Conservation (phyloP, 148 eudicot species). For the Vaccinium macrocarpon region DNA sequence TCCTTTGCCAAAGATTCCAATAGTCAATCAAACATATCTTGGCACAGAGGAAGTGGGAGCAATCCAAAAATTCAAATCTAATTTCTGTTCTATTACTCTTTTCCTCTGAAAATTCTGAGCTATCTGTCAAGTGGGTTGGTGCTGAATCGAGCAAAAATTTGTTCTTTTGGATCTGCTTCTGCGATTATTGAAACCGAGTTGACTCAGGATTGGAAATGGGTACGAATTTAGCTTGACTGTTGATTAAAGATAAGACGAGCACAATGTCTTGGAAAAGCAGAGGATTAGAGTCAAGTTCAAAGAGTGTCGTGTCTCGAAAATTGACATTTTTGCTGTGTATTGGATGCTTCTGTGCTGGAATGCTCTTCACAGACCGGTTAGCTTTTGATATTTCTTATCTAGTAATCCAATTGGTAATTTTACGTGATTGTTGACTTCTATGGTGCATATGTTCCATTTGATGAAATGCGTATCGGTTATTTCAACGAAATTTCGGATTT, state of each 20-base stretch:
- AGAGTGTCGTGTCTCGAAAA: slow-evolving; percentile 48
- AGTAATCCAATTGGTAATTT: not conserved
- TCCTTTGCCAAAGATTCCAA: not conserved
- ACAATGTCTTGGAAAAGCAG: slow-evolving; percentile 58
- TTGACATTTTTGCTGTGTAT: slow-evolving; percentile 60
- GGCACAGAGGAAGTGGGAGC: not conserved
- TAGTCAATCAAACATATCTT: not conserved
- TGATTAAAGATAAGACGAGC: not conserved
- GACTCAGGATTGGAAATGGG: slow-evolving; percentile 24
- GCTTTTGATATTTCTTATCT: slow-evolving; percentile 6
- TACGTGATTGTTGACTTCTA: not conserved
- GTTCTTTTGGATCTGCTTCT: slow-evolving; percentile 18
- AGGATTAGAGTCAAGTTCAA: slow-evolving; percentile 51
- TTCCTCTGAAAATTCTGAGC: not conserved
- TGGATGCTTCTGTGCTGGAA: slow-evolving; percentile 84
- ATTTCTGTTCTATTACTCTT: not conserved
- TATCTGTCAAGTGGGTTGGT: slow-evolving; percentile 9
- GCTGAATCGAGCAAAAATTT: not conserved
- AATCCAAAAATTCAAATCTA: not conserved
- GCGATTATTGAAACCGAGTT: slow-evolving; percentile 13
- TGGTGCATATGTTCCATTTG: not conserved
- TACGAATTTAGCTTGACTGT: slow-evolving; percentile 12
- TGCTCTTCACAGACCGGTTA: slow-evolving; percentile 83
- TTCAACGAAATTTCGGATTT: not conserved
- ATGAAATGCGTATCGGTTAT: not conserved